Evolutionary conservation across 2,329 filamentous ascomycete genomes (phyloP).

Genomic region (Fusarium kyushuense): DNA sequence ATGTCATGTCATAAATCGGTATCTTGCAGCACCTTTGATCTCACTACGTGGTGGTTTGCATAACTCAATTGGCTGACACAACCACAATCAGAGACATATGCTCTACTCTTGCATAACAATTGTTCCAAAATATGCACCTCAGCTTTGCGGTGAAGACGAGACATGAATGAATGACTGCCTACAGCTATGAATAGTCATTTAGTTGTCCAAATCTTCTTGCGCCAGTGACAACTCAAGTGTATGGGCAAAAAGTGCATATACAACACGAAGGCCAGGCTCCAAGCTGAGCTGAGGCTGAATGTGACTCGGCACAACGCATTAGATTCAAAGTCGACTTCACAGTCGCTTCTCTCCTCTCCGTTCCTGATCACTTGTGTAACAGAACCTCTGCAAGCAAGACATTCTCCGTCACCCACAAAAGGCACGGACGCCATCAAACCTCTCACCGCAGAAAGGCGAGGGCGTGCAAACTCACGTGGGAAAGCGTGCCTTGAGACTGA

Average conservation of each 20-base stretch:
- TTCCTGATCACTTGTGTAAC: constrained; percentile 23
- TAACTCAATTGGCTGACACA: constrained; percentile 13
- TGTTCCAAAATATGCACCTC: constrained; percentile 25
- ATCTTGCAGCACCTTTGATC: constrained; percentile 32
- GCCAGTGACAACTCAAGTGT: constrained; percentile 9
- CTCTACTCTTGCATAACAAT: constrained; percentile 24
- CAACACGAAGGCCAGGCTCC: background rate
- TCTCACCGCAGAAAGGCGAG: constrained; percentile 37
- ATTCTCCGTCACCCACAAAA: constrained; percentile 19
- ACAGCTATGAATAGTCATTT: background rate
- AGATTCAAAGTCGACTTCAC: background rate
- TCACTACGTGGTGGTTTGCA: background rate
- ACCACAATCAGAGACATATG: constrained; percentile 28
- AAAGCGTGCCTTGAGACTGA: constrained; percentile 28
- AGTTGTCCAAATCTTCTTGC: background rate
- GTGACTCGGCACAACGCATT: constrained; percentile 23
- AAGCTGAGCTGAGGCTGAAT: constrained; percentile 27
- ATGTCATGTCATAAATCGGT: constrained; percentile 20
- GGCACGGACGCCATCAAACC: constrained; percentile 43
- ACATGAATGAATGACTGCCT: constrained; percentile 28
- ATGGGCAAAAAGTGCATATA: constrained; percentile 5
- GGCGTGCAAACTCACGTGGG: constrained; percentile 37
- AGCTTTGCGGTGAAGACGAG: constrained; percentile 40
- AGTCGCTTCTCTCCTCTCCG: background rate
- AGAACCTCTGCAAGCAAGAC: constrained; percentile 27